Percentiles rank a stretch among this genome's conserved stretches.
Conservation (phyloP, 768 basidiomycete species). For the Tulasnella sp. region DNA sequence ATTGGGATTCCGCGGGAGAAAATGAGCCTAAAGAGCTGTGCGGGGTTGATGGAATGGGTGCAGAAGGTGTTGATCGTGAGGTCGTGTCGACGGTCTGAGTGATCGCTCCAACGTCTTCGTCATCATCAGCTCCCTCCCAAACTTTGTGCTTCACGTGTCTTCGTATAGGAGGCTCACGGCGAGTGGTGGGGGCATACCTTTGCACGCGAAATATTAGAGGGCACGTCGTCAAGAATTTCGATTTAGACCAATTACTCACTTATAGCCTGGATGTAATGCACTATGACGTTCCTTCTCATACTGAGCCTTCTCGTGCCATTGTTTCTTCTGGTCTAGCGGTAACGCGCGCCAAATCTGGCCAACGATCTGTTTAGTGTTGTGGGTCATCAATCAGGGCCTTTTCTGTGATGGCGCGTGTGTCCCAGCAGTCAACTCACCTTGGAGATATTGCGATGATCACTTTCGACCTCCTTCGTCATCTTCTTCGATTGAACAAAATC, state of each 20-base stretch:
- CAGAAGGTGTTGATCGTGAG: not conserved
- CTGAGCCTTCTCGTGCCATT: slow-evolving; percentile 8
- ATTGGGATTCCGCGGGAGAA: too few species aligned
- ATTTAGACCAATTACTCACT: slow-evolving; percentile 4
- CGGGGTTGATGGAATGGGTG: not conserved
- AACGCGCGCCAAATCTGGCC: slow-evolving; percentile 13
- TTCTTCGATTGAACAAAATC: slow-evolving; percentile 6
- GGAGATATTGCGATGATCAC: slow-evolving; percentile 15
- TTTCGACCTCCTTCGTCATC: slow-evolving; percentile 9
- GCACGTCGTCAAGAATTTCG: not conserved
- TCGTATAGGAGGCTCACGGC: not conserved
- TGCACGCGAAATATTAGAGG: not conserved
- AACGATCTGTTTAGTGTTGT: slow-evolving; percentile 15
- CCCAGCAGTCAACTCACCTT: slow-evolving; percentile 2
- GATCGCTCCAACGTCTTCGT: not conserved
- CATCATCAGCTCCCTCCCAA: slow-evolving; percentile 12
- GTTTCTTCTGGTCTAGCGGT: slow-evolving; percentile 3
- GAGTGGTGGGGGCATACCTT: slow-evolving; percentile 4
- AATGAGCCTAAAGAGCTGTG: not conserved
- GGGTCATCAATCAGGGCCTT: not conserved
- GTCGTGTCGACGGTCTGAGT: not conserved
- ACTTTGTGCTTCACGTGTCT: slow-evolving; percentile 12
- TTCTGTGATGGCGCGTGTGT: not conserved
- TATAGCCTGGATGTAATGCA: slow-evolving; percentile 15
- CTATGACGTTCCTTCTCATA: slow-evolving; percentile 8